Evolutionary conservation across 2,329 filamentous ascomycete genomes (phyloP), one percentile per base, ranked within the genome.

Genomic region (Penicillium sp.): DNA sequence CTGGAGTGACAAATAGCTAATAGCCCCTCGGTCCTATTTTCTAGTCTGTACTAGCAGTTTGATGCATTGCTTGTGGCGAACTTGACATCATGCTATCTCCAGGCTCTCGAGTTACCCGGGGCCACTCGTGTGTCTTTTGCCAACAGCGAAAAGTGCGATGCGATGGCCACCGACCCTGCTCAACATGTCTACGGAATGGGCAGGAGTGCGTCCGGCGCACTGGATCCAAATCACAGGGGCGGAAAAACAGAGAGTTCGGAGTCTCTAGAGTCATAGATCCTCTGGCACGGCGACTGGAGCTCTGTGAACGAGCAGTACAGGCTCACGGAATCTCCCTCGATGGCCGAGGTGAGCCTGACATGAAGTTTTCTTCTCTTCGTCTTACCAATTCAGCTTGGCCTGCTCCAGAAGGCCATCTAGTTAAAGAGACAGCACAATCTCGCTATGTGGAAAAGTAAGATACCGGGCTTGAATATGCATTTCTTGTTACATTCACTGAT

Each of bases 111-210:
- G 27, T 45, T 10, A 45, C 42, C 21, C 42, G 42, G 8, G 42
- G 42, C 6, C 42, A 45, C n/a, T 45, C 42, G 11, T 45, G 42
- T 45, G 27, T n/a, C n/a, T 45, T 45, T 27, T 45, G 42, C 42
- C 42, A 45, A 21, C 42, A 45, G 27, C 42, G 24, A 16, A 45
- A 45, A 32, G 42, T 45, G 27, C 42, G 42, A 27, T 45, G 42
- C 32, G 42, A 45, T 45, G 24, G 42, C 42, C 42, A 45, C 42
- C 27, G 24, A 45, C 42, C 42, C 8, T 45, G 42, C 27, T 45
- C 42, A 21, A 45, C 42, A 29, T 47, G 14, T 24, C 9, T 27
- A 4, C 24, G 36, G 21, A 48, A 49, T 7, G 9, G 14, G 34
- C 46, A 34, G 8, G 6, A 32, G 22, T 41, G 8, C 5, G 7